Percentiles rank a stretch among this genome's conserved stretches.
Evolutionary conservation across 441 rosid genomes (phyloP).

Genomic region (Adansonia grandidieri): DNA sequence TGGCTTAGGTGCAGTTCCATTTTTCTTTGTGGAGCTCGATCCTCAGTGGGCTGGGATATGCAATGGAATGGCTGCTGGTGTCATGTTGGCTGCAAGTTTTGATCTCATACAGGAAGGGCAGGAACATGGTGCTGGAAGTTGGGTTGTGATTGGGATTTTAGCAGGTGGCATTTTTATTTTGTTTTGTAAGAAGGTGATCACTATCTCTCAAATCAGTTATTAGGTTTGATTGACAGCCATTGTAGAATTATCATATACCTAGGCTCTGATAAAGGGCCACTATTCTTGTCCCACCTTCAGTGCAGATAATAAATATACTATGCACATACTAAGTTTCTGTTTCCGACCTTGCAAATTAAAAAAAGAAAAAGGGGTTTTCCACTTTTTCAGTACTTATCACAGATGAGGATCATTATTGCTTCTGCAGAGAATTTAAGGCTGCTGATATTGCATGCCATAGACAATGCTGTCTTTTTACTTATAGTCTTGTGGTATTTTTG

Average conservation of each 20-base stretch:
- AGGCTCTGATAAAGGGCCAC: not conserved
- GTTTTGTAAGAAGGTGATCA: slow-evolving; percentile 86
- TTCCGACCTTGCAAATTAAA: not conserved
- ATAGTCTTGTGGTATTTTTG: not conserved
- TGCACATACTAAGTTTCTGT: not conserved
- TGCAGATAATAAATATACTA: not conserved
- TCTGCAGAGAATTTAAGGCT: not conserved
- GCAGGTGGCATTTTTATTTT: slow-evolving; percentile 88
- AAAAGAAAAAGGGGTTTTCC: not conserved
- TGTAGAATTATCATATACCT: not conserved
- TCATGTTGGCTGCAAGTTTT: slow-evolving; percentile 99
- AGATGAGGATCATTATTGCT: not conserved
- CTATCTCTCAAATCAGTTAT: slow-evolving; percentile 17
- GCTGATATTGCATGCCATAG: not conserved
- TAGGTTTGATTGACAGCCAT: not conserved
- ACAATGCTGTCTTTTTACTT: slow-evolving; percentile 4
- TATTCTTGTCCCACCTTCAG: not conserved
- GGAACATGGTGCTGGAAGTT: slow-evolving; percentile 82
- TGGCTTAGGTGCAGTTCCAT: slow-evolving; percentile 97
- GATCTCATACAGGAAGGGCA: slow-evolving; percentile 97
- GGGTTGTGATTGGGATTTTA: slow-evolving; percentile 91
- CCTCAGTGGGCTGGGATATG: slow-evolving; percentile 97
- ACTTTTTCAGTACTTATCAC: not conserved
- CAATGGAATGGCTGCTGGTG: slow-evolving; percentile 99
- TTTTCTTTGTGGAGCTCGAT: slow-evolving; percentile 96